These are phyloP conservation scores for Lactarius deliciosus DNA, from an alignment of 768 basidiomycete species.

Conservation along the genomic window DNA sequence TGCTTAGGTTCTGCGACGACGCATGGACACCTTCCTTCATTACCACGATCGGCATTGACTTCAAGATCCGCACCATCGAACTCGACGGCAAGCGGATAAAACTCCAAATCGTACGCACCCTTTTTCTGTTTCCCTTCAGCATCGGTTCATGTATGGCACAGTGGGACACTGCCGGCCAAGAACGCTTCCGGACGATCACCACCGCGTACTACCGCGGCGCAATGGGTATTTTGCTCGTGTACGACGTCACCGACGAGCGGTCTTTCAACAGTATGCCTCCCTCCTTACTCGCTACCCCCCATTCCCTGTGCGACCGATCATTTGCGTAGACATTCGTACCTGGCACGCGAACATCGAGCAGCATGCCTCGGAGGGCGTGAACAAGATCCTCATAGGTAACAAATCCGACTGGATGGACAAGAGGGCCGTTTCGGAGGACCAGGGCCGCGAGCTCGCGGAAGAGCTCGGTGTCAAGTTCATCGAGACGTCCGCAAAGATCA, in stretches of 20 bases:
- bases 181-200: slow-evolving; percentile 97
- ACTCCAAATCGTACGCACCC: slow-evolving; percentile 85
- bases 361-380: slow-evolving; percentile 97
- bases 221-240: slow-evolving; percentile 98
- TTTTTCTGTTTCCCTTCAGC: not conserved
- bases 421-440: slow-evolving; percentile 85
- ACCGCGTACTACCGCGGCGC: slow-evolving; percentile 99
- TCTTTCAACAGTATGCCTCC: slow-evolving; percentile 88
- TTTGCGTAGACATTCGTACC: slow-evolving; percentile 82
- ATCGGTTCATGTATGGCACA: slow-evolving; percentile 35
- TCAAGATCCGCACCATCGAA: slow-evolving; percentile 99
- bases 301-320: not conserved
- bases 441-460: slow-evolving; percentile 87
- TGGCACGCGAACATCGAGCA: slow-evolving; percentile 99
- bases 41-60: slow-evolving; percentile 99
- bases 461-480: slow-evolving; percentile 96
- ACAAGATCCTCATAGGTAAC: slow-evolving; percentile 99
- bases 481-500: slow-evolving; percentile 97
- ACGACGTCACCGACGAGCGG: slow-evolving; percentile 92
- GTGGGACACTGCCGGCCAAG: slow-evolving; percentile 99
- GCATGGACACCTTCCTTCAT: slow-evolving; percentile 99
- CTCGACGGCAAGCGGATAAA: slow-evolving; percentile 98
- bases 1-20: slow-evolving; percentile 97
- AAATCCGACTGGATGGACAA: slow-evolving; percentile 99
- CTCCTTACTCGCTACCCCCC: not conserved